Conservation (phyloP, 345 rosid genomes). For the Melaleuca alternifolia region DNA sequence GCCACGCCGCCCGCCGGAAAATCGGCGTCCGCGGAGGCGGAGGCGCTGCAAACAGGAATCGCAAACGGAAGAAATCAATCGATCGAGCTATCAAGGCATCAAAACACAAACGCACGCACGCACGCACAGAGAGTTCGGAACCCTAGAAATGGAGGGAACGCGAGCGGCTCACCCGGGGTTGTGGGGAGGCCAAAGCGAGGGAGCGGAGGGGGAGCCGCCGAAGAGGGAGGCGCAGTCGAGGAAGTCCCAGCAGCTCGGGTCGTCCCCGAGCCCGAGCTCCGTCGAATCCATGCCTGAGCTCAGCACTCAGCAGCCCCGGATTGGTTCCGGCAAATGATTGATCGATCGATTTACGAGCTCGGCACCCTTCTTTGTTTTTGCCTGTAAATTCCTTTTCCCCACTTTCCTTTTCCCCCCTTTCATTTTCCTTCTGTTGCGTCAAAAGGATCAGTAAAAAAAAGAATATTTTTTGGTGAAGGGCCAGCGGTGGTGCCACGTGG, state of each 20-base stretch:
- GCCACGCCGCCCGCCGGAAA: constrained; percentile 22
- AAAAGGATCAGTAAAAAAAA: not conserved
- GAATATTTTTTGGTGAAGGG: not conserved
- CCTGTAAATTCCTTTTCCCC: too few relatives aligned
- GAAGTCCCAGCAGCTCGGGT: constrained; percentile 19
- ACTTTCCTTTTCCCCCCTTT: too few relatives aligned
- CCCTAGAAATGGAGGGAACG: not conserved
- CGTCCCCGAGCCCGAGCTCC: not conserved
- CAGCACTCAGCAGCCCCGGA: not conserved
- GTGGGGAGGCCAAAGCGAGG: not conserved
- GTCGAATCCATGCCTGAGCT: constrained; percentile 8
- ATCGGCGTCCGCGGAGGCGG: constrained; percentile 1
- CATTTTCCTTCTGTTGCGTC: not conserved
- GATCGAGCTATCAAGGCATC: not conserved
- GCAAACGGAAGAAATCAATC: not conserved
- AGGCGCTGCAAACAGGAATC: not conserved
- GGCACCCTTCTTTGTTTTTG: not conserved
- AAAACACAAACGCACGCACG: not conserved
- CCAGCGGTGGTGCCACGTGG: not conserved
- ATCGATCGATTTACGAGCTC: not conserved
- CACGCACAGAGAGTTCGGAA: not conserved
- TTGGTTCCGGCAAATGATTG: not conserved
- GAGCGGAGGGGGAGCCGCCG: not conserved
- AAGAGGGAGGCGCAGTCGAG: constrained; percentile 21
- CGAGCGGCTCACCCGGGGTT: not conserved